A percentile compares a stretch with the other conserved stretches of the same genome.
These are phyloP conservation scores for Trichoderma brevicompactum DNA, from an alignment of 2,329 filamentous ascomycete species.

Conservation along the genomic window DNA sequence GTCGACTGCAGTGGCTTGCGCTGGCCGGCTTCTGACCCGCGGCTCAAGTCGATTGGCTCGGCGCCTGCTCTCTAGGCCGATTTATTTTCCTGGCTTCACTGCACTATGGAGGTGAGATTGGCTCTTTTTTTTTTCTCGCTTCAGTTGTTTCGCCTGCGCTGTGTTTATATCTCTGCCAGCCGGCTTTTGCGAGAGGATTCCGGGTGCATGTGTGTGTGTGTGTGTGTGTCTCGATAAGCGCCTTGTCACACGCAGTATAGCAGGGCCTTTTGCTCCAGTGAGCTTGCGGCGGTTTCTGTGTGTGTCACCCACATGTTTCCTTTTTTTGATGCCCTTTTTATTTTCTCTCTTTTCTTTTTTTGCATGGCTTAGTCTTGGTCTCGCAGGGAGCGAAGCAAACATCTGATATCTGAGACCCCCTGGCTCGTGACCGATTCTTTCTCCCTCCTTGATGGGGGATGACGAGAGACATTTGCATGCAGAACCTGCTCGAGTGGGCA, in stretches of 20 bases:
- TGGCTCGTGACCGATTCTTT: conserved; percentile 17
- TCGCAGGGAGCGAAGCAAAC: conserved; percentile 3
- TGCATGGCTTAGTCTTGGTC: background rate
- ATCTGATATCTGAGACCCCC: conserved; percentile 3
- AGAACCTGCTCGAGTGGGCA: conserved; percentile 21
- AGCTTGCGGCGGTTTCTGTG: conserved; percentile 15
- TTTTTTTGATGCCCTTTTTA: background rate
- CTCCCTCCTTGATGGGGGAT: conserved; percentile 15
- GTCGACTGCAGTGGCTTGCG: conserved; percentile 2
- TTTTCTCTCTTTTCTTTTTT: background rate
- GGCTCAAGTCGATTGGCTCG: conserved; percentile 19
- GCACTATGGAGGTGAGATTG: conserved; percentile 23
- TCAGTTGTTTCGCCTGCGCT: background rate
- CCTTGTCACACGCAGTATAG: conserved; percentile 15
- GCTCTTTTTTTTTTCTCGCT: background rate
- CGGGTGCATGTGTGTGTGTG: conserved; percentile 8
- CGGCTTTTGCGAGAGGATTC: background rate
- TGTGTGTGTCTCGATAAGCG: conserved; percentile 26
- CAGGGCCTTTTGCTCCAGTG: conserved; percentile 24
- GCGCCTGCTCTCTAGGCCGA: background rate
- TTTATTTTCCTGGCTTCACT: background rate
- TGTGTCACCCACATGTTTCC: conserved; percentile 22
- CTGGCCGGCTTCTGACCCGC: conserved; percentile 7
- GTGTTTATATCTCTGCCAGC: background rate
- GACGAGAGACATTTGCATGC: conserved; percentile 20